Conservation (phyloP, 306 rosid genomes). For the Psophocarpus tetragonolobus region DNA sequence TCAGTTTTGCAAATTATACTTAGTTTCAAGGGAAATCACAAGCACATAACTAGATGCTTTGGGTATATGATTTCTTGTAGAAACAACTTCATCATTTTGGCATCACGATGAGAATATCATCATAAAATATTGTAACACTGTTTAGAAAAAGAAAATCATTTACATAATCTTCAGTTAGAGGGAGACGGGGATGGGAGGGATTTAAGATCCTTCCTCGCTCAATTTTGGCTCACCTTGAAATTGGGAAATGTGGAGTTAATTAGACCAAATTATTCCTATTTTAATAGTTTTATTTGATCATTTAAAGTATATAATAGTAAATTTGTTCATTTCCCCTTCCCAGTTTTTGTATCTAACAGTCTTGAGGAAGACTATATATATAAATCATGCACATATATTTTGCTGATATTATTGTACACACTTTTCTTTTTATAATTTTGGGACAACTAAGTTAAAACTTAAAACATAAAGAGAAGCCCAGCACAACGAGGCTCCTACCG, state of each 20-base stretch:
- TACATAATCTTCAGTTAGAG: not conserved
- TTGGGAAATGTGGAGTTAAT: not conserved
- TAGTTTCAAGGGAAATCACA: constrained; percentile 4
- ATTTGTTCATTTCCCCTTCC: not conserved
- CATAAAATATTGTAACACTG: not conserved
- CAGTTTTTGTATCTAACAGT: not conserved
- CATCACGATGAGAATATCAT: constrained; percentile 8
- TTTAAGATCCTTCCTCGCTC: not conserved
- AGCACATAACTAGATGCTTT: constrained; percentile 13
- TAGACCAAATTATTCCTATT: not conserved
- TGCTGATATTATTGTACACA: not conserved
- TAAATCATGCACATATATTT: not conserved
- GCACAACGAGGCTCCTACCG: not conserved
- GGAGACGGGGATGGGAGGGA: not conserved
- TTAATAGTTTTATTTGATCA: not conserved
- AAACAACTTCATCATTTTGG: not conserved
- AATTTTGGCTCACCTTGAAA: not conserved
- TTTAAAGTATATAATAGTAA: not conserved
- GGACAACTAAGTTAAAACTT: not conserved
- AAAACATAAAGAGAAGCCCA: not conserved
- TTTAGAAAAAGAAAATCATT: not conserved
- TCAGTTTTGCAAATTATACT: constrained; percentile 9
- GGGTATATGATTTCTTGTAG: not conserved
- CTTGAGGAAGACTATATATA: not conserved
- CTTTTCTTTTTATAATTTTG: not conserved